Evolutionary conservation across 176 grass and related monocot genomes (phyloP).

Genomic region (Thalia dealbata): DNA sequence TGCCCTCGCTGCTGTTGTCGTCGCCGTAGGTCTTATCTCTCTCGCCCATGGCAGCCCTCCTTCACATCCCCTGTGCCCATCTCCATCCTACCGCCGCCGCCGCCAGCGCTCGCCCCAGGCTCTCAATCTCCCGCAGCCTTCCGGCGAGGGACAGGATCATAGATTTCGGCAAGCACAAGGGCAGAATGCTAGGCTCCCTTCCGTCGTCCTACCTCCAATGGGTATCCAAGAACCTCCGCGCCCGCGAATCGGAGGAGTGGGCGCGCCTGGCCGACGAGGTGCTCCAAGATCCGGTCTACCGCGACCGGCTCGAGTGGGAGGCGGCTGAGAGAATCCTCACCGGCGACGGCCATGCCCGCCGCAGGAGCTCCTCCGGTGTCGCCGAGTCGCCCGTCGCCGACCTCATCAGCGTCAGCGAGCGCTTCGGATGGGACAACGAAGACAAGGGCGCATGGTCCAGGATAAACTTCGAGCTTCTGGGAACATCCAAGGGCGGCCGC

Average conservation of each 20-base stretch:
- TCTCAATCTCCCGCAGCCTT: background rate
- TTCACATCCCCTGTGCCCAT: conserved; percentile 4
- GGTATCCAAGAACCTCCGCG: conserved; percentile 37
- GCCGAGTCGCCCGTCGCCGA: conserved; percentile 17
- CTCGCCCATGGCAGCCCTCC: background rate
- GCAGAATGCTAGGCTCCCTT: conserved; percentile 49
- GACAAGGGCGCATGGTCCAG: conserved; percentile 35
- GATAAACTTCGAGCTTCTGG: conserved; percentile 42
- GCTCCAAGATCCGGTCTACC: conserved; percentile 39
- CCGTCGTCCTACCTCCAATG: conserved; percentile 48
- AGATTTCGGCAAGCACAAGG: conserved; percentile 52
- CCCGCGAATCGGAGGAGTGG: conserved; percentile 35
- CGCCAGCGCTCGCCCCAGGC: background rate
- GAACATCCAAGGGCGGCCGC: conserved; percentile 49
- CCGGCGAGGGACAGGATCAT: conserved; percentile 40
- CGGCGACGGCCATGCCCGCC: conserved; percentile 25
- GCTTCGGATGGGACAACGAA: conserved; percentile 54
- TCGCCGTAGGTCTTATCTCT: background rate
- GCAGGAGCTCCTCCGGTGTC: conserved; percentile 17
- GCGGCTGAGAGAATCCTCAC: conserved; percentile 40
- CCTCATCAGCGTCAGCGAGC: conserved; percentile 41
- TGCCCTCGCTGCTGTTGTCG: background rate
- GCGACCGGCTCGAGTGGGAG: conserved; percentile 56
- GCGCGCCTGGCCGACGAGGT: conserved; percentile 34
- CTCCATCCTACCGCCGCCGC: background rate